These are phyloP conservation scores for Priceomyces fermenticarens DNA, from an alignment of 805 yeast species.

Conservation along the genomic window DNA sequence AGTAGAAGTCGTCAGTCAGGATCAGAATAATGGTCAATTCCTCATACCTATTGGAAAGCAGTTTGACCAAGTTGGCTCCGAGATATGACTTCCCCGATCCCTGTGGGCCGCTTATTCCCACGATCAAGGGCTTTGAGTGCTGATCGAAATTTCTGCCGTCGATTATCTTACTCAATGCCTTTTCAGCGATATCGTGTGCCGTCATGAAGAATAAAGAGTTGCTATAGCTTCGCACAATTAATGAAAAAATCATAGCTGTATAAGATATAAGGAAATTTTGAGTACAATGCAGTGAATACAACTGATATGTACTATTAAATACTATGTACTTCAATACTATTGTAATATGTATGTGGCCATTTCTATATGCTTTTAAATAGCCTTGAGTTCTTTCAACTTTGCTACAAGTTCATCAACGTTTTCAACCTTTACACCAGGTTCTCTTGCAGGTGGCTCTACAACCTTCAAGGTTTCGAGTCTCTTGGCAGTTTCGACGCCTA, in stretches of 20 bases:
- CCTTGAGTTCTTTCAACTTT: conserved; percentile 75
- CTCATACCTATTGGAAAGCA: conserved; percentile 34
- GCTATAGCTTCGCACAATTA: too few relatives aligned
- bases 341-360: not conserved
- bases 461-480: conserved; percentile 70
- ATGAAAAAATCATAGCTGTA: too few relatives aligned
- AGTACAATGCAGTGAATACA: too few relatives aligned
- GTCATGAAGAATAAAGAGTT: too few relatives aligned
- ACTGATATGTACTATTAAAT: too few relatives aligned
- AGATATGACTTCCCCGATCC: conserved; percentile 75
- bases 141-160: not conserved
- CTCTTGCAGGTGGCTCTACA: conserved; percentile 81
- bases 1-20: conserved; percentile 86
- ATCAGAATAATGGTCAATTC: conserved; percentile 41
- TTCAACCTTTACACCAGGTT: conserved; percentile 77
- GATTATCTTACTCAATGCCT: not conserved
- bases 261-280: too few relatives aligned
- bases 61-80: conserved; percentile 36
- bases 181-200: too few relatives aligned
- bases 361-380: conserved; percentile 42
- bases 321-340: too few relatives aligned
- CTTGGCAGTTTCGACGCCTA: conserved; percentile 61
- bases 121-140: conserved; percentile 40
- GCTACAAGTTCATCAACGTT: conserved; percentile 78
- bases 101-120: conserved; percentile 70